Evolutionary conservation across 2,329 filamentous ascomycete genomes (phyloP), one percentile per base, ranked within the genome.

Genomic region (Fusarium sp.): DNA sequence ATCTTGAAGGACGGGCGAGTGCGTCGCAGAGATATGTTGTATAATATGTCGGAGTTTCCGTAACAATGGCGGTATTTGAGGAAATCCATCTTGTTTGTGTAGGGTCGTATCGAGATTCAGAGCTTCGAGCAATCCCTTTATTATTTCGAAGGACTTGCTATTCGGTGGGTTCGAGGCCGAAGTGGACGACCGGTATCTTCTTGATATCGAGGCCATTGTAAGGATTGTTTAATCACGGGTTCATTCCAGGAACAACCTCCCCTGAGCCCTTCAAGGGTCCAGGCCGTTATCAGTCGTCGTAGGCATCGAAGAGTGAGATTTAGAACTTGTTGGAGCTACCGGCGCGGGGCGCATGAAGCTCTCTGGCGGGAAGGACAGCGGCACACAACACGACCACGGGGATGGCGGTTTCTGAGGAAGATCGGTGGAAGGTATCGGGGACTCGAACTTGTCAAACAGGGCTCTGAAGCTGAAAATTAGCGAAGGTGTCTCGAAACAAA

Each of bases 161-260:
- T 83, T 86, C 56, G 86, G 83, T 53, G 87, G 83, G 49, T 82
- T 84, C 45, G 89, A 91, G 66, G 88, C 84, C 65, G 88, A 88
- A 44, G 89, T 92, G 64, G 89, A 91, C 66, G 90, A 90, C 72
- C 90, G 88, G 77, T 90, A 89, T 66, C 89, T 86, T 78, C 88
- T 84, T 61, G 85, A 81, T 69, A 84, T 83, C 64, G 83, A 79
- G 67, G 87, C 83, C 85, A 89, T 89, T 77, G 77, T 85, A 67
- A 64, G 66, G 45, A 64, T 70, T 52, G 48, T 71, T 48, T 63
- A 55, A 61, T 71, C 63, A 54, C 59, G 38, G 44, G 59, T 64
- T 78, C 74, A 77, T 77, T 73, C 77, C 76, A 77, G 65, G 57
- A 73, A 66, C 57, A 62, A 57, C 53, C 48, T 52, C 73, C 76